phyloP scores from a whole-genome alignment of 371 early-diverging fungal species.

The Mucor saturninus region DNA sequence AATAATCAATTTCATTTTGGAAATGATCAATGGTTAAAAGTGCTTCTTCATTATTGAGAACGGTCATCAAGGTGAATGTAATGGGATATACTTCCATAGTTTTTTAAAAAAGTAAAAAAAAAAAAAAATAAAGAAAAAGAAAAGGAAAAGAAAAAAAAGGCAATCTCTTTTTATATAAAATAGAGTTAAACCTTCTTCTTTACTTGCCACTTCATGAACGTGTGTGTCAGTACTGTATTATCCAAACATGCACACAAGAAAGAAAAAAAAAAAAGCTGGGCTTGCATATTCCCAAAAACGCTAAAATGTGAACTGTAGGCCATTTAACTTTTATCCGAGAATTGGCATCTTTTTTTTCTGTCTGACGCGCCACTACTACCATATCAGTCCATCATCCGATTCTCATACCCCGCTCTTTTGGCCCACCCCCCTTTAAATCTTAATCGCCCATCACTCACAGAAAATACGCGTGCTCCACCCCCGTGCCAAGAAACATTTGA shows the following conservation, averaged over 20 bases:
- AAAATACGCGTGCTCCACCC: slow-evolving; percentile 1
- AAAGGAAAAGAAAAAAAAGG: not conserved
- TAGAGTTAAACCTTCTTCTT: too few species aligned
- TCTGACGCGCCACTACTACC: not conserved
- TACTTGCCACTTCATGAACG: slow-evolving; percentile 9
- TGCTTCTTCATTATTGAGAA: not conserved
- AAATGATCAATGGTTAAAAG: slow-evolving; percentile 8
- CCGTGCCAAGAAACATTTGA: too few species aligned
- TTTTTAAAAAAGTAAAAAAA: not conserved
- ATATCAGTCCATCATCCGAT: slow-evolving; percentile 20
- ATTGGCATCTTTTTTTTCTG: not conserved
- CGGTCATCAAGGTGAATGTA: slow-evolving; percentile 1
- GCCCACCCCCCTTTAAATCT: slow-evolving; percentile 3
- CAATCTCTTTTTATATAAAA: slow-evolving; percentile 2
- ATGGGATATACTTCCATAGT: not conserved
- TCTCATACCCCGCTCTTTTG: too few species aligned
- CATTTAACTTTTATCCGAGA: not conserved
- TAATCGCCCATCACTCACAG: not conserved
- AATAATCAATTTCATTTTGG: slow-evolving; percentile 19
- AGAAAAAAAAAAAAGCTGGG: slow-evolving; percentile 8
- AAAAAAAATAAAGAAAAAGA: not conserved
- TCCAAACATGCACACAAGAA: not conserved
- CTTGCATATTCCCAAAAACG: slow-evolving; percentile 1
- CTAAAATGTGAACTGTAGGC: not conserved
- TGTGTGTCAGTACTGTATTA: slow-evolving; percentile 7